Base-by-base conservation (phyloP, 805 yeast genomes). In the Pichia thaimueangensis region DNA sequence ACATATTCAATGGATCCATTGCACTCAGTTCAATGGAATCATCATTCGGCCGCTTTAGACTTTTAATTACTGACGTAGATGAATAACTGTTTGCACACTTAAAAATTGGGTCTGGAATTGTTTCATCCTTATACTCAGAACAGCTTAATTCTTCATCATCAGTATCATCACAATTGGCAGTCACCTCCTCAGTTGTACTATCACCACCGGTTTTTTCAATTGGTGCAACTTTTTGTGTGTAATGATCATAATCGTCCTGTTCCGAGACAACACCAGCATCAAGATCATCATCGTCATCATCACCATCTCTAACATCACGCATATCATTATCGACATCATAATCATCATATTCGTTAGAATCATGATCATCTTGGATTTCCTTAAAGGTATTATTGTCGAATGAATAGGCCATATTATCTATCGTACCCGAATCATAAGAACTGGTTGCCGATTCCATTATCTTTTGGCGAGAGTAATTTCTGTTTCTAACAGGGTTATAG, bases 11-110 rank as follows among this genome's bases (percentile, higher is more conserved):
- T 8, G 46, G 46, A 35, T 43, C 43, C 16, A 23, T 34, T 20
- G 46, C 43, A 24, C 40, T 30, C 17, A 30, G 23, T 31, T 43
- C 46, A 16, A 39, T 8, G 24, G 31, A 27, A 22, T 43, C 43
- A 20, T 39, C 46, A 22, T 24, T 39, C n/a, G 46, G 35, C 17
- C 46, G 35, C 23, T 43, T 43, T 9, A 27, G 21, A 2, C 28
- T 24, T 34, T 35, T 24, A 16, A 38, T 16, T 12, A 22, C 16
- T n/a, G 31, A 29, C n/a, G n/a, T n/a, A n/a, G n/a, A n/a, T n/a
- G n/a, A n/a, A n/a, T n/a, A n/a, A n/a, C n/a, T n/a, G n/a, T n/a
- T n/a, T n/a, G n/a, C n/a, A n/a, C n/a, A n/a, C n/a, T n/a, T n/a
- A n/a, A n/a, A n/a, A n/a, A n/a, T n/a, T n/a, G n/a, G n/a, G n/a